Conservation (phyloP, 805 yeast species). For the Myxozyma udenii region DNA sequence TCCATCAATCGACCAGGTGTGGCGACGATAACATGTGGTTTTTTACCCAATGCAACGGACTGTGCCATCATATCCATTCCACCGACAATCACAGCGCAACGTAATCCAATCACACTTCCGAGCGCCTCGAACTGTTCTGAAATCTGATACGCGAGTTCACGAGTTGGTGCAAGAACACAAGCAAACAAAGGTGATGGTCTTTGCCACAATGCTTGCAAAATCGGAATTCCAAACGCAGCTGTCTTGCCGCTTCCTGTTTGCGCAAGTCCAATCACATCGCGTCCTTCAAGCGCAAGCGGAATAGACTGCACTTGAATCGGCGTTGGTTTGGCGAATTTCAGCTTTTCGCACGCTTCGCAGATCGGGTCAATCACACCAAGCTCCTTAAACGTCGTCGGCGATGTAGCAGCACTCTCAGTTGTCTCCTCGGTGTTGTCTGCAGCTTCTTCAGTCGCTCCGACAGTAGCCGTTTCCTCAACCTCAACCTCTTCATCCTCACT, state of each 20-base stretch:
- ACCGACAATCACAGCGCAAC: conserved; percentile 86
- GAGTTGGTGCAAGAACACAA: conserved; percentile 75
- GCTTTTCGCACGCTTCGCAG: conserved; percentile 68
- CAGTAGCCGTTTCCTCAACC: conserved; percentile 32
- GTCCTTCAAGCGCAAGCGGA: conserved; percentile 80
- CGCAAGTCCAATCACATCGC: conserved; percentile 92
- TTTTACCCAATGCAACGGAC: conserved; percentile 86
- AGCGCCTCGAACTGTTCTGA: conserved; percentile 93
- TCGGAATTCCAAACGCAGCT: conserved; percentile 97
- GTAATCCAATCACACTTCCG: conserved; percentile 88
- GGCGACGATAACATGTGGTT: conserved; percentile 92
- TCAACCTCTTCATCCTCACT: conserved; percentile 7
- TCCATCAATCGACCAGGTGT: conserved; percentile 90
- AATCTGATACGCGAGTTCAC: conserved; percentile 58
- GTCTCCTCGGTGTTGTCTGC: conserved; percentile 2
- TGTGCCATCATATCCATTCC: conserved; percentile 99
- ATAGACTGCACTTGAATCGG: conserved; percentile 91
- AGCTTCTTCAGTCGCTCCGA: conserved; percentile 6
- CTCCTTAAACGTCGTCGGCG: too few relatives aligned
- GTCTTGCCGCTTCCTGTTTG: conserved; percentile 98
- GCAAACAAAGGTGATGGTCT: conserved; percentile 87
- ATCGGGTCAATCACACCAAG: conserved; percentile 68
- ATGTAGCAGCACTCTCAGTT: not conserved
- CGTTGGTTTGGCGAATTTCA: conserved; percentile 80
- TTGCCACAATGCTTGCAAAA: conserved; percentile 84